These are phyloP conservation scores for Chenopodium formosanum DNA, from an alignment of 148 eudicot species.

Conservation along the genomic window DNA sequence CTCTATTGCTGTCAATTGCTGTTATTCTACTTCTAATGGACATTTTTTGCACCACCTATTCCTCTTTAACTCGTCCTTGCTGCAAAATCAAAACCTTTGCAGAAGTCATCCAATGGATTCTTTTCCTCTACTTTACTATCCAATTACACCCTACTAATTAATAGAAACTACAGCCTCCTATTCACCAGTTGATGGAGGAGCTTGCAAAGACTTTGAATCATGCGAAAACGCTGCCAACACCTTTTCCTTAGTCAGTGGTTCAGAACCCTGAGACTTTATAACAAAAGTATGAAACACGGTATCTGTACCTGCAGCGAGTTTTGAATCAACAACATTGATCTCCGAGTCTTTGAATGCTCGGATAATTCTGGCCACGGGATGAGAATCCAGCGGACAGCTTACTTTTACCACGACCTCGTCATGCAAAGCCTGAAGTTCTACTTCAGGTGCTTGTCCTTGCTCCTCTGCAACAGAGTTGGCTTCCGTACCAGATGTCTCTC, in stretches of 20 bases:
- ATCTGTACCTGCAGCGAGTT: constrained; percentile 54
- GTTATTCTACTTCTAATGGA: constrained; percentile 33
- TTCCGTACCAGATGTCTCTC: constrained; percentile 37
- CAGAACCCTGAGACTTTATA: constrained; percentile 55
- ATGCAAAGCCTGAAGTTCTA: constrained; percentile 47
- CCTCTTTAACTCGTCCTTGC: constrained; percentile 21
- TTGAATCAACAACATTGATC: constrained; percentile 51
- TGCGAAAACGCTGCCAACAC: constrained; percentile 52
- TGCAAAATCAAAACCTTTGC: constrained; percentile 39
- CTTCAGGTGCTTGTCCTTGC: constrained; percentile 24
- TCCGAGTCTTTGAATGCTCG: constrained; percentile 60
- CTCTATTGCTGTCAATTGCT: constrained; percentile 25
- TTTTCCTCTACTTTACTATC: constrained; percentile 27
- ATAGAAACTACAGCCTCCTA: constrained; percentile 15
- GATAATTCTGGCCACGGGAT: constrained; percentile 64
- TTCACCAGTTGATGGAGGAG: constrained; percentile 29
- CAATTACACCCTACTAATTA: constrained; percentile 36
- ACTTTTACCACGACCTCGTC: constrained; percentile 65
- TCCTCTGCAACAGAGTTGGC: constrained; percentile 35
- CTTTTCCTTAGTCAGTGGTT: constrained; percentile 67
- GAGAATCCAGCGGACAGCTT: constrained; percentile 56
- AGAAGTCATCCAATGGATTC: constrained; percentile 26
- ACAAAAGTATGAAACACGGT: constrained; percentile 70
- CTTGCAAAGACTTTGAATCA: constrained; percentile 38
- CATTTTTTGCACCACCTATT: constrained; percentile 18